Evolutionary conservation across 2,329 filamentous ascomycete species (phyloP), one percentile per base, ranked within the genome.

Genomic region (Aspergillus udagawae): DNA sequence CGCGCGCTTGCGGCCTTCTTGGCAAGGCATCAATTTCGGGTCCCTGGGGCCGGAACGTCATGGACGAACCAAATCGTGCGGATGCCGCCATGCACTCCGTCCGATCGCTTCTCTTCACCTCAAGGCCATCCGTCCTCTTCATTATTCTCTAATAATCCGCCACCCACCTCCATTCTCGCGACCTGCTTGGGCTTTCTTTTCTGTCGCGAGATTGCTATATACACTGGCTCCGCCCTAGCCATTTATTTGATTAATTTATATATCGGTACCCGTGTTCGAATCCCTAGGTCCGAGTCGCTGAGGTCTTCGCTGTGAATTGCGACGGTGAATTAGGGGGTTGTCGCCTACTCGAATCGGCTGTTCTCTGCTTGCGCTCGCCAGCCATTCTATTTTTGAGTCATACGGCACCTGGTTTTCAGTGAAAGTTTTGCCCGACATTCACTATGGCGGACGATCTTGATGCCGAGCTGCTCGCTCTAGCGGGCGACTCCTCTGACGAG

Each of bases 391-490:
- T 41, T 41, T 53, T 48, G 21, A 48, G 44, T 51, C 49, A 51
- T 35, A 55, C 25, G 49, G 21, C 49, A 57, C 54, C 54, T 59
- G 50, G 58, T 49, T 58, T 50, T 57, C 56, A 59, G 55, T 49
- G 54, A 51, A 35, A 50, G 23, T 25, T 23, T 44, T 38, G 44
- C 45, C 32, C 56, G 57, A 35, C 29, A 66, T 65, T 69, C 63
- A 82, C 63, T 68, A 96, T 96, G 92, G 89, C 90, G 56, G 90
- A 74, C 57, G 73, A 93, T 71, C 84, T 97, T 65, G 93, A 97
- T 72, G 92, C 93, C 67, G 93, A 97, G 79, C 87, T 97, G 64
- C 88, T 97, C 63, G 92, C 91, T 70, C 86, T 97, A 63, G 94
- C 92, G 54, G 94, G 90, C 65, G 88, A 80, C 66, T 77, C 78